Percentiles rank a stretch among this genome's conserved stretches.
These are phyloP conservation scores for Pelargonium nanum DNA, from an alignment of 345 rosid genomes.

Conservation along the genomic window DNA sequence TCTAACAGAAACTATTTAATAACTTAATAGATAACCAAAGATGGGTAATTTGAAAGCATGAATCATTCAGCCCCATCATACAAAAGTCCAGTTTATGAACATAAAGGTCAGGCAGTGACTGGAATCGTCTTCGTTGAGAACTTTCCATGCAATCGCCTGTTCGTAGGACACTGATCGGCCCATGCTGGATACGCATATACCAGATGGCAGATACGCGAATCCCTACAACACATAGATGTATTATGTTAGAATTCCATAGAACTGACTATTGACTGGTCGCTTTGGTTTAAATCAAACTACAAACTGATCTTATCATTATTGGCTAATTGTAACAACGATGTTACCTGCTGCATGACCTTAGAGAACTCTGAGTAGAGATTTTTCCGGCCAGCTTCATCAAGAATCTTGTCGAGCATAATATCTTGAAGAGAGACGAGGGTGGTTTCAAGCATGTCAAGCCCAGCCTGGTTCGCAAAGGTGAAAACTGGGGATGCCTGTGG, in stretches of 20 bases:
- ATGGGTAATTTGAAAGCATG: too few species aligned
- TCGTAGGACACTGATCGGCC: conserved; percentile 75
- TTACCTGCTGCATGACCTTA: conserved; percentile 89
- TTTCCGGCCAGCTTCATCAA: conserved; percentile 69
- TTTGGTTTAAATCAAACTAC: too few species aligned
- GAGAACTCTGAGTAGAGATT: conserved; percentile 68
- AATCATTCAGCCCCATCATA: conserved; percentile 11
- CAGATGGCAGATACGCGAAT: conserved; percentile 53
- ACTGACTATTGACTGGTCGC: too few species aligned
- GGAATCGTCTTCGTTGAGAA: conserved; percentile 57
- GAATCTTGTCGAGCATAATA: conserved; percentile 78
- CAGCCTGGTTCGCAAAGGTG: conserved; percentile 84
- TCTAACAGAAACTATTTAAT: too few species aligned
- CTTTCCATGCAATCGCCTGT: conserved; percentile 81
- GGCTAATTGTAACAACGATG: too few species aligned
- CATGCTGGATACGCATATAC: conserved; percentile 83
- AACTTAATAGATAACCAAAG: neutral
- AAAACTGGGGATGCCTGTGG: conserved; percentile 72
- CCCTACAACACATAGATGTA: conserved; percentile 33
- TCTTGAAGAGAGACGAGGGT: conserved; percentile 88
- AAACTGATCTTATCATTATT: neutral
- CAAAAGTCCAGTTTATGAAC: conserved; percentile 85
- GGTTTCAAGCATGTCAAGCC: conserved; percentile 95
- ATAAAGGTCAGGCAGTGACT: conserved; percentile 76
- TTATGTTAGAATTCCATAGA: too few species aligned